Evolutionary conservation across 192 early-diverging fungal genomes (phyloP), one percentile per base, ranked within the genome.

Genomic region (Mortierella claussenii): DNA sequence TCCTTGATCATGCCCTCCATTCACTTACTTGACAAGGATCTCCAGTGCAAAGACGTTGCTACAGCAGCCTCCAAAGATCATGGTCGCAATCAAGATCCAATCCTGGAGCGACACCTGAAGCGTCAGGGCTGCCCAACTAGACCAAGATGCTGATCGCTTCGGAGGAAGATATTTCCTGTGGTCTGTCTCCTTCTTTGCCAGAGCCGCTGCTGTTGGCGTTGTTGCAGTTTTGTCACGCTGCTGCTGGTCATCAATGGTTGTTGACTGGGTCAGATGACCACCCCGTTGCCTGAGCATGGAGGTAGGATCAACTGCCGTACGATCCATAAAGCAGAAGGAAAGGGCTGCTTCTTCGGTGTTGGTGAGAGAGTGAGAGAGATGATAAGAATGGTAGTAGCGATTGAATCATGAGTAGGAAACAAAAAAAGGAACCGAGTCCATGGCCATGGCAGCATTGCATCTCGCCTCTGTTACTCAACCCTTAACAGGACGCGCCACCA

Each of bases 51-150:
- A 93, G 18, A 94, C 93, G 55, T 95, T 95, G 40, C 90, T 89
- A 64, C 95, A 96, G 70, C 93, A 95, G 1, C 95, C 95, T 18
- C 91, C 92, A 82, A 96, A 96, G 73, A 96, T 91, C 48, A 92
- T 82, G 15, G 82, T 79, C 7, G 85, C 61, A 33, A 93, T 92
- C n/a, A 88, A 28, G 27, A 87, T 59, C 73, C 73, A 76, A 33
- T 76, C 73, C 2, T 76, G 63, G 17, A 76, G 23, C 20, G 73
- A 67, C 2, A 67, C 65, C 40, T 62, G 73, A 20, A 76, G 26
- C 1, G 64, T 67, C 23, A 60, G 4, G 1, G 73, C 32, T 11
- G 73, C 57, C 45, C 36, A 42, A 4, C 42, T 60, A 2, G 59
- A 42, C 69, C 69, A 67, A 18, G 54, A 62, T 2, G 33, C 17